Percentiles rank a stretch among this genome's conserved stretches.
Evolutionary conservation across 805 yeast species (phyloP).

Genomic region (Lipomyces orientalis): DNA sequence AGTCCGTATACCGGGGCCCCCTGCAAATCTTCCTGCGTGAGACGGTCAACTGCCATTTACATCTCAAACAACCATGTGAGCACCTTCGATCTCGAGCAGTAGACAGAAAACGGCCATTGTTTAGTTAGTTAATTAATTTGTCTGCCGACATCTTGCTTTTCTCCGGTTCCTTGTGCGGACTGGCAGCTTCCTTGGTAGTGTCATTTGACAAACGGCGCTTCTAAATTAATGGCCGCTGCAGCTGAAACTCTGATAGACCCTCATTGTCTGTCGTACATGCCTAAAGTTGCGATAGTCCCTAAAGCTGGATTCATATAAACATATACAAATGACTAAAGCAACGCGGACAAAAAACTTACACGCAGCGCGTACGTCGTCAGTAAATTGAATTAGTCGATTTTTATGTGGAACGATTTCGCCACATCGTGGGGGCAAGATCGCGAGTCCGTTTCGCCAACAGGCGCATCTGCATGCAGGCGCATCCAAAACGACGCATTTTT

Average conservation of each 20-base stretch:
- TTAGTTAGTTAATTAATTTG: neutral
- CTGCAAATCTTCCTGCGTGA: no score
- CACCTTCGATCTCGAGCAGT: neutral
- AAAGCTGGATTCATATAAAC: no score
- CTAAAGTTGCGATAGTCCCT: no score
- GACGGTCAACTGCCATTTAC: neutral
- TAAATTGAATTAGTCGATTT: neutral
- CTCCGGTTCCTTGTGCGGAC: no score
- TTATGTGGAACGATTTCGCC: neutral
- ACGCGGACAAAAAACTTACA: neutral
- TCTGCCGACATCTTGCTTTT: neutral
- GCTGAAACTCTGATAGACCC: no score
- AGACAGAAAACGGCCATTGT: neutral
- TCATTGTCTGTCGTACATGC: no score
- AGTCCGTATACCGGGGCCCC: neutral
- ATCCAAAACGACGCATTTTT: no score
- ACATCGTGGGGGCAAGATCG: neutral
- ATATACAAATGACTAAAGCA: no score
- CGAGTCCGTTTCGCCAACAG: neutral
- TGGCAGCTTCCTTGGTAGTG: no score
- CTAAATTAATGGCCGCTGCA: no score
- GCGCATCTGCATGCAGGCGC: no score
- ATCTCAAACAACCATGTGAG: slow-evolving; percentile 2
- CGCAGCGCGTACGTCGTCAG: neutral
- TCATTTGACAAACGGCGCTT: no score